phyloP scores from a whole-genome alignment of 78 protist genomes.

The Carpediemonas membranifera region DNA sequence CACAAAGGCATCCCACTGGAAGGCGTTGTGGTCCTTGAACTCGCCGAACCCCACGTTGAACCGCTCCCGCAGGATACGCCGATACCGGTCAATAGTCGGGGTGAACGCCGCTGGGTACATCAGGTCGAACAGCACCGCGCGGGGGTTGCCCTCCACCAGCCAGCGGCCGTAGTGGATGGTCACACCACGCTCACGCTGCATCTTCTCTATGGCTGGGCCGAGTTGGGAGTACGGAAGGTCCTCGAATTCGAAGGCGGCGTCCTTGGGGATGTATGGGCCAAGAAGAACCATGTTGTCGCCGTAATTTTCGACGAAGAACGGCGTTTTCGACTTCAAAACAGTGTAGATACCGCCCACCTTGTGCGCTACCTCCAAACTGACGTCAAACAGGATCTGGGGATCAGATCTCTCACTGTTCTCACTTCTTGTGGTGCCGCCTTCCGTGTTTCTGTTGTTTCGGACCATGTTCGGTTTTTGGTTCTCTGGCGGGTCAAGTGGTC shows the following conservation, averaged over 20 bases:
- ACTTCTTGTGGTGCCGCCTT: too few relatives aligned
- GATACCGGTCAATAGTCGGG: too few relatives aligned
- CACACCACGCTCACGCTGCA: slow-evolving; percentile 34
- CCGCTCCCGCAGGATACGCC: too few relatives aligned
- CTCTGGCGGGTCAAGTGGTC: too few relatives aligned
- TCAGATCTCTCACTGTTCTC: too few relatives aligned
- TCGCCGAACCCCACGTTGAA: too few relatives aligned
- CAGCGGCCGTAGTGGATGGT: slow-evolving; percentile 68
- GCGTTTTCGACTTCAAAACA: slow-evolving; percentile 63
- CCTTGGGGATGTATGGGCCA: slow-evolving; percentile 52
- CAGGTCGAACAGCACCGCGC: background rate
- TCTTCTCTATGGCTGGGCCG: slow-evolving; percentile 27
- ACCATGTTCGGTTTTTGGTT: too few relatives aligned
- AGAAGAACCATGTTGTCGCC: slow-evolving; percentile 23
- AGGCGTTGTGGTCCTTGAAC: background rate
- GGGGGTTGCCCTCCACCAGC: slow-evolving; percentile 56
- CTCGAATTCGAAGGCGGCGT: slow-evolving; percentile 63
- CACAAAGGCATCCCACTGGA: slow-evolving; percentile 31
- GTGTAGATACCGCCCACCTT: slow-evolving; percentile 77
- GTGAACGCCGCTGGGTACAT: too few relatives aligned
- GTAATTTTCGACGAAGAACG: slow-evolving; percentile 9
- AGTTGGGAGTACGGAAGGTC: slow-evolving; percentile 29
- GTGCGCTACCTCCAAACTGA: slow-evolving; percentile 38
- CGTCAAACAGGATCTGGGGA: slow-evolving; percentile 30
- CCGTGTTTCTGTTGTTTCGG: too few relatives aligned